A percentile compares a stretch with the other conserved stretches of the same genome.
phyloP scores from a whole-genome alignment of 352 stramenopile species.

The Globisporangium nagaii region DNA sequence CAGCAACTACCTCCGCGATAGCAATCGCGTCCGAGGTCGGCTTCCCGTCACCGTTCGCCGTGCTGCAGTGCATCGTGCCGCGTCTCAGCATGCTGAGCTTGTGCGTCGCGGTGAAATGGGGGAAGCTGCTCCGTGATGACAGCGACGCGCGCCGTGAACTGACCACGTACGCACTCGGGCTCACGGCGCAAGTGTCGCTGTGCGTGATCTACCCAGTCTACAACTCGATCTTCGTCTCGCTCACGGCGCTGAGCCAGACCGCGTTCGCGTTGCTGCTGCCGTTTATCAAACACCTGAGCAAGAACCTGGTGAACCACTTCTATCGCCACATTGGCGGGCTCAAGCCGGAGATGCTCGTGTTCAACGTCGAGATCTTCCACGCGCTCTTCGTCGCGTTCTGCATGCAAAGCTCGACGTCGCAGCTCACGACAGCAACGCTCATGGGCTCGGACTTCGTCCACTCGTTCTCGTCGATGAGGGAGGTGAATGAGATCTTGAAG shows the following conservation, averaged over 20 bases:
- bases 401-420: slow-evolving; percentile 5
- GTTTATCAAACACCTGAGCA: not conserved
- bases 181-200: not conserved
- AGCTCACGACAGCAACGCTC: too few relatives aligned
- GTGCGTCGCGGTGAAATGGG: too few relatives aligned
- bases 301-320: not conserved
- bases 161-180: too few relatives aligned
- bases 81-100: too few relatives aligned
- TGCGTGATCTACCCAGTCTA: not conserved
- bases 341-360: not conserved
- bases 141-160: not conserved
- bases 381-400: too few relatives aligned
- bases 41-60: too few relatives aligned
- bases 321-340: not conserved
- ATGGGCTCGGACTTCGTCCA: not conserved
- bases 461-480: not conserved
- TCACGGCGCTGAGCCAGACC: not conserved
- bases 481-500: too few relatives aligned
- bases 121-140: too few relatives aligned
- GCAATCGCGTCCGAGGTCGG: too few relatives aligned
- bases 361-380: too few relatives aligned
- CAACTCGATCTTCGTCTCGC: not conserved
- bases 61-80: too few relatives aligned
- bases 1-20: too few relatives aligned
- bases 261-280: not conserved